Evolutionary conservation across 192 early-diverging fungal genomes (phyloP), one percentile per base, ranked within the genome.

Genomic region (Coemansia sp.): DNA sequence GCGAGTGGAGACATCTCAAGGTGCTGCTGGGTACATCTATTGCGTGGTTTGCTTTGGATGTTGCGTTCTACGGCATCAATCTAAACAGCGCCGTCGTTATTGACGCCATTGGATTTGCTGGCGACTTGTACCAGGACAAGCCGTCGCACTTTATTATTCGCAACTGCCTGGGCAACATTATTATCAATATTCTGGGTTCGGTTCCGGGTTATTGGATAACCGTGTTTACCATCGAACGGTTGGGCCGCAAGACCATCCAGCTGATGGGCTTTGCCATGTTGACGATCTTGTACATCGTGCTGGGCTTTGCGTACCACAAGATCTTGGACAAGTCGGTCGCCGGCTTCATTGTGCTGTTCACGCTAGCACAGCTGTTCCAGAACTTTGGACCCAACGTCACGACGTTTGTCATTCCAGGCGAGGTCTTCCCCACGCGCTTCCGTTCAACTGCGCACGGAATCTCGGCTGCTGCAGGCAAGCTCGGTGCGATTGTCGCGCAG

Each of bases 301-400:
- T 92, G 39, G 89, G 90, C 37, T 91, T 91, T 62, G 89, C 66
- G 29, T 91, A 91, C 73, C 60, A 88, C 60, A 51, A 81, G 57
- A 91, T 93, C 59, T 66, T 85, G 38, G 81, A 79, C 67, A 75
- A 58, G 51, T 90, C 88, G 0, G 52, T 64, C 0, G 78, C 71
- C 10, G 82, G 82, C 9, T 92, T 89, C 61, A 83, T 89, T 32
- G 77, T 90, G 9, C 65, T 92, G 38, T 92, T 86, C 62, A 82
- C 86, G 0, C 54, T 84, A 7, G 86, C 88, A 1, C 87, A 89
- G 62, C 71, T 93, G 65, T 93, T 96, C 84, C 92, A 92, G 83
- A 94, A 98, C 85, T 96, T 93, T 85, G 96, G 96, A 6, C 96
- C 96, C 56, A 98, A 98, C 77, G 66, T 86, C 18, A 98, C 95